Conservation (phyloP, 176 grass and related monocot species). For the Carex myosuroides region DNA sequence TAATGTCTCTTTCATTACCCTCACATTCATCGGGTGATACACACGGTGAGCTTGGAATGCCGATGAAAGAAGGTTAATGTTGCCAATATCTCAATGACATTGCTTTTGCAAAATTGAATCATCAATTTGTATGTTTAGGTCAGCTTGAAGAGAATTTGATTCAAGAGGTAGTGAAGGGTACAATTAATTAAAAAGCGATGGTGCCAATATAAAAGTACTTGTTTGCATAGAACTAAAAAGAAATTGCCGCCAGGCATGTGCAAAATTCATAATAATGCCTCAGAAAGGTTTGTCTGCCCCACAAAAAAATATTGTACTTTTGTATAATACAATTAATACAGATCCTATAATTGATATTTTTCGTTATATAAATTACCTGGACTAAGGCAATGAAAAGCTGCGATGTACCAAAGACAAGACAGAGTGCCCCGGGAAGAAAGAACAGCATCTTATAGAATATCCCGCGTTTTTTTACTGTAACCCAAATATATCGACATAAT, state of each 20-base stretch:
- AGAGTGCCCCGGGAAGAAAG: conserved; percentile 85
- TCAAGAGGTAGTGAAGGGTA: too few species aligned
- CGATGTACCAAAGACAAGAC: conserved; percentile 91
- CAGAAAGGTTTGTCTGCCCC: not conserved
- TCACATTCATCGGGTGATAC: too few species aligned
- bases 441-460: conserved; percentile 71
- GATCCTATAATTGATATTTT: not conserved
- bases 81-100: too few species aligned
- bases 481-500: not conserved
- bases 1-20: too few species aligned
- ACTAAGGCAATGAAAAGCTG: conserved; percentile 83
- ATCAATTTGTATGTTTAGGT: too few species aligned
- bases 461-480: conserved; percentile 54
- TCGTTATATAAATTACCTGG: conserved; percentile 35
- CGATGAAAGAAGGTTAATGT: too few species aligned
- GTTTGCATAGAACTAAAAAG: not conserved
- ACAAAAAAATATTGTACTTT: not conserved
- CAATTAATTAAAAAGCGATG: too few species aligned
- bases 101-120: too few species aligned
- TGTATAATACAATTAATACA: not conserved
- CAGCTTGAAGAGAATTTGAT: too few species aligned
- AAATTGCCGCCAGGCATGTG: not conserved
- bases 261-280: not conserved
- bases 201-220: not conserved
- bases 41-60: too few species aligned